Percentiles rank a stretch among this genome's conserved stretches.
These are phyloP conservation scores for Acacia pycnantha DNA, from an alignment of 331 rosid species.

Conservation along the genomic window DNA sequence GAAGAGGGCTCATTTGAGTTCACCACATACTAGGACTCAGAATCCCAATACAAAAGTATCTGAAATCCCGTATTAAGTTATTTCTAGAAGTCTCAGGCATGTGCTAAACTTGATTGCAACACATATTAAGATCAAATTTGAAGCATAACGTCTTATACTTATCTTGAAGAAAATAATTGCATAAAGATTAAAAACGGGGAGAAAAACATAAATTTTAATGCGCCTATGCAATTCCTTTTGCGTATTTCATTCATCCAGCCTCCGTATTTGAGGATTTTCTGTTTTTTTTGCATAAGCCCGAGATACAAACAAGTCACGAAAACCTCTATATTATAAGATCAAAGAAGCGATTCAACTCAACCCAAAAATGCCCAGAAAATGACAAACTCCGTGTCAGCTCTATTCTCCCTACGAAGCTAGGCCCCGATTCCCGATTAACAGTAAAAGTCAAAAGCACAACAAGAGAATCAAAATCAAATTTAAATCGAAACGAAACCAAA, in stretches of 20 bases:
- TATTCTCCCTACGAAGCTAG: background rate
- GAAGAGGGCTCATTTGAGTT: background rate
- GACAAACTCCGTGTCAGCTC: background rate
- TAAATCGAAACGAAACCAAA: background rate
- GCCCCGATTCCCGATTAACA: background rate
- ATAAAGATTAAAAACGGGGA: no score
- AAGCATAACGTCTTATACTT: background rate
- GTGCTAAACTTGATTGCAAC: background rate
- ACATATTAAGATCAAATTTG: background rate
- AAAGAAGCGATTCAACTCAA: background rate
- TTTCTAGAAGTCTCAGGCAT: background rate
- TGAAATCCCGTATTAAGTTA: background rate
- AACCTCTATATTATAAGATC: background rate
- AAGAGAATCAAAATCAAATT: background rate
- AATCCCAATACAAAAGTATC: background rate
- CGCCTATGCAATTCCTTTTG: background rate
- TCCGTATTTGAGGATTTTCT: background rate
- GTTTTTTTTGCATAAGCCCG: background rate
- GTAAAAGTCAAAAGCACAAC: background rate
- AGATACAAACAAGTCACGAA: background rate
- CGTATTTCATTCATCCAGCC: background rate
- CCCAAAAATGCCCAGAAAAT: background rate
- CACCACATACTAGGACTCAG: background rate
- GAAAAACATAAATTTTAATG: background rate
- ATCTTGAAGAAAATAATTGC: background rate